Conservation (phyloP, 768 basidiomycete species). For the Chalciporus pseudorubinellus region DNA sequence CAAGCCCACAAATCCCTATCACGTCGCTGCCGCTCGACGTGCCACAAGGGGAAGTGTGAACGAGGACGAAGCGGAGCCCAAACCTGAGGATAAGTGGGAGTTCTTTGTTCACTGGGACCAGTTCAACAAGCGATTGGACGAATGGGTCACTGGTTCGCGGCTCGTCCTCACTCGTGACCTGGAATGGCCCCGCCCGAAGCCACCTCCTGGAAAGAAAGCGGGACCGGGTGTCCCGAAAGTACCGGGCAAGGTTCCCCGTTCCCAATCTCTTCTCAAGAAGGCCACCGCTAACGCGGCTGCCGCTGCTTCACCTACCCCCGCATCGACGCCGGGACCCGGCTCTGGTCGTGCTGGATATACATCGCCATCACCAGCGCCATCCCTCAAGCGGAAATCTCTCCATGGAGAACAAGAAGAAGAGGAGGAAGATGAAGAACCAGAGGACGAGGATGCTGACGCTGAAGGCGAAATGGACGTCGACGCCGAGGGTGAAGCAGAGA, state of each 20-base stretch:
- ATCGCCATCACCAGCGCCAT: constrained; percentile 58
- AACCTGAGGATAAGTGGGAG: constrained; percentile 79
- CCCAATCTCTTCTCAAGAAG: constrained; percentile 60
- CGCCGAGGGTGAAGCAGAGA: constrained; percentile 42
- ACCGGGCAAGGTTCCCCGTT: constrained; percentile 62
- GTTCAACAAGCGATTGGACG: constrained; percentile 98
- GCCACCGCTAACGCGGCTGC: constrained; percentile 69
- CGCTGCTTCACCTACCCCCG: constrained; percentile 58
- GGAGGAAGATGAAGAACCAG: constrained; percentile 55
- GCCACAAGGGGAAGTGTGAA: constrained; percentile 38
- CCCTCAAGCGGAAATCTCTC: constrained; percentile 66
- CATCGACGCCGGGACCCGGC: constrained; percentile 43
- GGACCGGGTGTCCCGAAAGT: constrained; percentile 46
- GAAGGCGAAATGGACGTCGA: constrained; percentile 55
- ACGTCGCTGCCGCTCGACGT: constrained; percentile 33
- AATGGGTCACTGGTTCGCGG: constrained; percentile 90
- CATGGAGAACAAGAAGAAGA: constrained; percentile 65
- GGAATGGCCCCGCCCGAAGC: constrained; percentile 94
- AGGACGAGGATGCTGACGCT: constrained; percentile 43
- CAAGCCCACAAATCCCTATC: constrained; percentile 66
- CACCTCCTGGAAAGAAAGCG: constrained; percentile 54
- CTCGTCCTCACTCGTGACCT: constrained; percentile 82
- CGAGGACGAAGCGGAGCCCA: constrained; percentile 49
- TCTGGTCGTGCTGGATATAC: constrained; percentile 34
- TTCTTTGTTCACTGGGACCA: constrained; percentile 99